These are phyloP conservation scores for Calonectria fujianensis DNA, from an alignment of 2,329 filamentous ascomycete species.

Conservation along the genomic window DNA sequence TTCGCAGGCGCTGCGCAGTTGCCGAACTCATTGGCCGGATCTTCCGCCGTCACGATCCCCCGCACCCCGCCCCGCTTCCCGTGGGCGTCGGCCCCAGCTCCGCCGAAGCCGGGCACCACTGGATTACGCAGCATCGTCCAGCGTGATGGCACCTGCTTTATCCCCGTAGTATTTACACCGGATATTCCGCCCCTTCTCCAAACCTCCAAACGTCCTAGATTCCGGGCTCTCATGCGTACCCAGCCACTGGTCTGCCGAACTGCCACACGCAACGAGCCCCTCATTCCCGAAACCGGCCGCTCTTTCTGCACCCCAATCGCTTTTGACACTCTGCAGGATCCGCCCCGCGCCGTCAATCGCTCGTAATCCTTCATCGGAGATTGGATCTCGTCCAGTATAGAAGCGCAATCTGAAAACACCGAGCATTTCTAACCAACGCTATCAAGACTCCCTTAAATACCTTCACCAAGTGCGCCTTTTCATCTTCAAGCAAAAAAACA, in stretches of 20 bases:
- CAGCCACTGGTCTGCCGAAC: neutral
- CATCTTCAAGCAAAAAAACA: neutral
- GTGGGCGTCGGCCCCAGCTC: conserved; percentile 34
- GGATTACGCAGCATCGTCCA: conserved; percentile 37
- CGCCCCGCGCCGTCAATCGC: neutral
- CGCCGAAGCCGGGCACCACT: conserved; percentile 38
- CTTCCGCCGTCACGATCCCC: conserved; percentile 22
- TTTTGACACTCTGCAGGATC: conserved; percentile 4
- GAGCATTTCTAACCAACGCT: neutral
- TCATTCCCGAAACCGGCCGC: conserved; percentile 18
- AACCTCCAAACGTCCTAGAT: neutral
- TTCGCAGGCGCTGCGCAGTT: conserved; percentile 22
- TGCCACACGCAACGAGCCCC: neutral
- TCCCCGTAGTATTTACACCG: conserved; percentile 39
- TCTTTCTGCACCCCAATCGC: neutral
- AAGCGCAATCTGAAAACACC: conserved; percentile 4
- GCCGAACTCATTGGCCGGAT: conserved; percentile 37
- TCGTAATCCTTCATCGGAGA: conserved; percentile 24
- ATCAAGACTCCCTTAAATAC: conserved; percentile 20
- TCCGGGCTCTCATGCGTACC: neutral
- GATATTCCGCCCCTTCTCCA: conserved; percentile 33
- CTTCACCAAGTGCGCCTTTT: conserved; percentile 8
- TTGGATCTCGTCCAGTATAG: conserved; percentile 17
- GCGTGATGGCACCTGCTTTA: conserved; percentile 15
- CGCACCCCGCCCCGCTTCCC: conserved; percentile 42